Base-by-base conservation (phyloP, 202 grass and related monocot genomes). In the Musa balbisiana region DNA sequence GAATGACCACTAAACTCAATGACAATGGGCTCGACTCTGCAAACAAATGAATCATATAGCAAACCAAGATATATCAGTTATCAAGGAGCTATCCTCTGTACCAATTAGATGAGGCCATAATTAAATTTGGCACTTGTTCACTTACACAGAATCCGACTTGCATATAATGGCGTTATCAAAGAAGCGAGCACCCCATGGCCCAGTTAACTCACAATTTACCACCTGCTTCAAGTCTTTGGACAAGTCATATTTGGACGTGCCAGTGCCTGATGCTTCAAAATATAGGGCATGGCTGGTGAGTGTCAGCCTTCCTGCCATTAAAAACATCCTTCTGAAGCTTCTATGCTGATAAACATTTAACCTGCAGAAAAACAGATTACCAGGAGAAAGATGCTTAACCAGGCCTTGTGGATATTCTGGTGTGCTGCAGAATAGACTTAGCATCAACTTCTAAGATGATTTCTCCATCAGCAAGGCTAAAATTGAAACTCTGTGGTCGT, bases 161-260 rank as follows among this genome's bases (percentile, higher is more conserved):
- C 93, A 97, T 90, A 97, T 93, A 62, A 93, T 84, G 0, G 90
- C 93, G 59, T 97, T 97, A 77, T 97, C 93, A 77, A 98, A 98
- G n/a, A 98, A 91, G 52, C 83, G 94, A 29, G 94, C 94, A 0
- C 94, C 94, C 88, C 90, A 97, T 9, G 94, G 94, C 0, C 94
- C 94, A 53, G 86, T 93, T 62, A 79, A 91, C 83, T 98, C 90
- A 55, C 94, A 88, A 67, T 89, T 98, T 22, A 98, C 78, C 0
- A 80, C 79, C 76, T 98, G 94, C 77, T 86, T 98, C 76, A 84
- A 62, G 49, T 98, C 94, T 55, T 64, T 91, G 51, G 87, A 80
- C 23, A 98, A 83, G 74, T 98, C 90, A 78, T 98, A 98, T 1
- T 65, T 60, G 0, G 78, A 70, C 52, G 94, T 88, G 1, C 81